Evolutionary conservation across 179 eudicot species (phyloP).

Genomic region (Patellifolia procumbens): DNA sequence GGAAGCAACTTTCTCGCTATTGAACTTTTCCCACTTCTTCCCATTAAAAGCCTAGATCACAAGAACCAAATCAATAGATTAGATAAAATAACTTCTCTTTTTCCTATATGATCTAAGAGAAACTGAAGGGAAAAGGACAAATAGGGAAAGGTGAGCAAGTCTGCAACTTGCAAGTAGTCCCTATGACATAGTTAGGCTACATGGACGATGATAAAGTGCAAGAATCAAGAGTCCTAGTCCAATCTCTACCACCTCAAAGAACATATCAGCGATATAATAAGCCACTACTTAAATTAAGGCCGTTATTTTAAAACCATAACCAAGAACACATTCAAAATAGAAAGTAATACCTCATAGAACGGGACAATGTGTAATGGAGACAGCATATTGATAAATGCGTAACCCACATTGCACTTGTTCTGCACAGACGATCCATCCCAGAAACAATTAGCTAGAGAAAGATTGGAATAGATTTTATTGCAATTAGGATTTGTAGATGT

Average conservation of each 20-base stretch:
- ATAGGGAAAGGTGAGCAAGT: background rate
- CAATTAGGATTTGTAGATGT: background rate
- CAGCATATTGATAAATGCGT: slow-evolving; percentile 92
- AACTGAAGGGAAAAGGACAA: background rate
- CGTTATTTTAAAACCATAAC: background rate
- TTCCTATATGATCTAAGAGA: background rate
- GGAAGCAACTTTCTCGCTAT: slow-evolving; percentile 89
- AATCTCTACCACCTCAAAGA: background rate
- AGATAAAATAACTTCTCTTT: background rate
- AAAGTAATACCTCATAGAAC: slow-evolving; percentile 61
- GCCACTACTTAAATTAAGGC: background rate
- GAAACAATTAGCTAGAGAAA: slow-evolving; percentile 19
- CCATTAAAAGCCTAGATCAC: slow-evolving; percentile 73
- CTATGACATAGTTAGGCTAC: background rate
- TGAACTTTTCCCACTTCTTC: slow-evolving; percentile 94
- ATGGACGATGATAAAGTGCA: background rate
- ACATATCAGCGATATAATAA: background rate
- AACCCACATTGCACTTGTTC: slow-evolving; percentile 98
- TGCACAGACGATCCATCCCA: slow-evolving; percentile 38
- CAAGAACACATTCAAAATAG: background rate
- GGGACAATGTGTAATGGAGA: slow-evolving; percentile 78
- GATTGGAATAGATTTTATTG: background rate
- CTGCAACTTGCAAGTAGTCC: background rate
- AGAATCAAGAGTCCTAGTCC: background rate
- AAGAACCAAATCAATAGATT: background rate